phyloP scores from a whole-genome alignment of 2,329 filamentous ascomycete species.

The Fusarium udum region DNA sequence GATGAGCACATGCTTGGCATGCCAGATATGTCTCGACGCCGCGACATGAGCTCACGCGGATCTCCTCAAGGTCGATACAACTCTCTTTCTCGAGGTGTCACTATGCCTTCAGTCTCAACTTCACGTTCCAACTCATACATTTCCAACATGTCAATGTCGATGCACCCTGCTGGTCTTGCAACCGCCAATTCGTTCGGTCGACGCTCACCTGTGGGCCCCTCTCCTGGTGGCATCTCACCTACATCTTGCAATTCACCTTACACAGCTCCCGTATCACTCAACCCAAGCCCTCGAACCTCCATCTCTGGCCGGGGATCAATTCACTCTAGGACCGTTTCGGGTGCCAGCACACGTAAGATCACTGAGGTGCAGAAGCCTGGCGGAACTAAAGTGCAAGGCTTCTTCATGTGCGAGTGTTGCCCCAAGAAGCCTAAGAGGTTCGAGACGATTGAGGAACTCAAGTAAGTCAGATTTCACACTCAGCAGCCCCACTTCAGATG shows the following conservation, averaged over 20 bases:
- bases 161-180: slow-evolving; percentile 51
- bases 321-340: slow-evolving; percentile 59
- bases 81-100: slow-evolving; percentile 55
- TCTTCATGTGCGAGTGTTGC: slow-evolving; percentile 38
- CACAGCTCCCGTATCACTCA: slow-evolving; percentile 58
- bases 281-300: slow-evolving; percentile 60
- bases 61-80: slow-evolving; percentile 63
- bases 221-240: slow-evolving; percentile 61
- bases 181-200: slow-evolving; percentile 58
- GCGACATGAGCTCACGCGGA: slow-evolving; percentile 59
- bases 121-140: slow-evolving; percentile 60
- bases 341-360: slow-evolving; percentile 62
- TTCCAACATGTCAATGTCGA: slow-evolving; percentile 55
- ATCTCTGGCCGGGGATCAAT: slow-evolving; percentile 51
- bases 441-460: slow-evolving; percentile 56
- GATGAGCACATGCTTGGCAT: slow-evolving; percentile 56
- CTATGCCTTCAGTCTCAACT: slow-evolving; percentile 54
- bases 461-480: slow-evolving; percentile 64
- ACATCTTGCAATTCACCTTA: slow-evolving; percentile 61
- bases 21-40: slow-evolving; percentile 58
- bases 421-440: slow-evolving; percentile 38
- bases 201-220: slow-evolving; percentile 57
- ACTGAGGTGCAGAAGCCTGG: slow-evolving; percentile 59
- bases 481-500: slow-evolving; percentile 5
- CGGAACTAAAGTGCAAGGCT: slow-evolving; percentile 62